These are phyloP conservation scores for Sporothrix inflata DNA, from an alignment of 2,329 filamentous ascomycete species.

Conservation along the genomic window DNA sequence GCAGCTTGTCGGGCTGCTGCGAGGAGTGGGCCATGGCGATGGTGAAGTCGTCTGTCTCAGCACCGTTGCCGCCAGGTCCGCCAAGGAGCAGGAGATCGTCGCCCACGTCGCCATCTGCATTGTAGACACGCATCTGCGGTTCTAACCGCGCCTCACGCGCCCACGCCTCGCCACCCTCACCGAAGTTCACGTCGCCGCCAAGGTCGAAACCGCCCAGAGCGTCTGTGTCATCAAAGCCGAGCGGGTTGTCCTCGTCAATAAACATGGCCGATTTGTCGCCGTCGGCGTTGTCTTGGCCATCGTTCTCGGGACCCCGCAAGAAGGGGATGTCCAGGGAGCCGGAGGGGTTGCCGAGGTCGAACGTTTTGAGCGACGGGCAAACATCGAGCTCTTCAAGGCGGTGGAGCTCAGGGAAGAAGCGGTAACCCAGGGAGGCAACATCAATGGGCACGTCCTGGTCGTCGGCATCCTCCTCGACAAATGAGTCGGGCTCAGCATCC, in stretches of 20 bases:
- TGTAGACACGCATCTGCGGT: slow-evolving; percentile 81
- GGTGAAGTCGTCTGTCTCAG: slow-evolving; percentile 69
- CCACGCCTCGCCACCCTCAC: slow-evolving; percentile 95
- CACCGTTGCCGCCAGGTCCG: background rate
- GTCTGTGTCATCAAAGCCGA: slow-evolving; percentile 82
- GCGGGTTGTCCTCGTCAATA: slow-evolving; percentile 82
- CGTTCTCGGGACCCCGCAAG: slow-evolving; percentile 79
- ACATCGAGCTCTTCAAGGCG: slow-evolving; percentile 84
- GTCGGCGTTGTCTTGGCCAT: slow-evolving; percentile 58
- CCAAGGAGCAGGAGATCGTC: slow-evolving; percentile 58
- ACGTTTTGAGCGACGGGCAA: slow-evolving; percentile 91
- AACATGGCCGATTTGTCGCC: slow-evolving; percentile 77
- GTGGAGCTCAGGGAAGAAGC: slow-evolving; percentile 83
- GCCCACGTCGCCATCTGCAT: slow-evolving; percentile 60
- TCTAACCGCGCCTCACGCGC: slow-evolving; percentile 85
- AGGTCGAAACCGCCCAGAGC: slow-evolving; percentile 72
- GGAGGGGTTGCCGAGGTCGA: slow-evolving; percentile 85
- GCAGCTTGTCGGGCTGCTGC: slow-evolving; percentile 67
- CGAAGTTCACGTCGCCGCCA: slow-evolving; percentile 77
- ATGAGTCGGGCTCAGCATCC: background rate
- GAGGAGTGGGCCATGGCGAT: slow-evolving; percentile 75
- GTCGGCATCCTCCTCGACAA: background rate
- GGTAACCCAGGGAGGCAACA: slow-evolving; percentile 70
- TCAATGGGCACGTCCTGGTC: slow-evolving; percentile 75
- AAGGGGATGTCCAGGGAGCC: slow-evolving; percentile 89